Conservation (phyloP, 129 eudicot genomes). For the Lonicera japonica region DNA sequence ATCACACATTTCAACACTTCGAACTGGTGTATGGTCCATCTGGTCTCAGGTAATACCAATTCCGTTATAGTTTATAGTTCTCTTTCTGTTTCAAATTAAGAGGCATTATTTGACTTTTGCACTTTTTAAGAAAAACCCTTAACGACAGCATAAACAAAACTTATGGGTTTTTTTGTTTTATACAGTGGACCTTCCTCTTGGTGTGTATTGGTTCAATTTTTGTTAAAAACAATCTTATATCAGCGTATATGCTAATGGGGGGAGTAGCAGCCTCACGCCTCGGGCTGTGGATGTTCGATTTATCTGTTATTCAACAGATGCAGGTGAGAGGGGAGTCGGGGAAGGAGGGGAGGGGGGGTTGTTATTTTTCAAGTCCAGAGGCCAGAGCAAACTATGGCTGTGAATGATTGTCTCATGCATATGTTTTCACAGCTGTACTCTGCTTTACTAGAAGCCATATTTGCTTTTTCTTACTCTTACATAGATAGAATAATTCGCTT, state of each 20-base stretch:
- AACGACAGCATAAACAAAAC: too few relatives aligned
- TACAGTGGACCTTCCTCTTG: constrained; percentile 83
- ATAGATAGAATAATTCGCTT: too few relatives aligned
- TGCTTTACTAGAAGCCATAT: neutral
- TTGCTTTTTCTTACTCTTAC: neutral
- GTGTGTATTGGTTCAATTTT: constrained; percentile 79
- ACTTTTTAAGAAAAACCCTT: neutral
- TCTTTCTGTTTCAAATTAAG: neutral
- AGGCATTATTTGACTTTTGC: neutral
- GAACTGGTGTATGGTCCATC: constrained; percentile 95
- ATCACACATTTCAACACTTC: constrained; percentile 62
- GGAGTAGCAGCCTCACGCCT: constrained; percentile 86
- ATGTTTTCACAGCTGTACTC: neutral
- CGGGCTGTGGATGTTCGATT: constrained; percentile 91
- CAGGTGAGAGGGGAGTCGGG: constrained; percentile 44
- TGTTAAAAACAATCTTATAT: constrained; percentile 33
- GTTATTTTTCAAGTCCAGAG: too few relatives aligned
- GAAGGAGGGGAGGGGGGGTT: too few relatives aligned
- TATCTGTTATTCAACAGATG: constrained; percentile 92
- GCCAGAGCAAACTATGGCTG: neutral
- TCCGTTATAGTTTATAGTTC: neutral
- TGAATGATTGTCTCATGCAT: neutral
- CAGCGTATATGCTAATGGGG: constrained; percentile 69
- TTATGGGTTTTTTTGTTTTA: neutral
- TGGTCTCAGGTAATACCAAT: constrained; percentile 76